Evolutionary conservation across 331 rosid genomes (phyloP).

Genomic region (Rosa hybrid): DNA sequence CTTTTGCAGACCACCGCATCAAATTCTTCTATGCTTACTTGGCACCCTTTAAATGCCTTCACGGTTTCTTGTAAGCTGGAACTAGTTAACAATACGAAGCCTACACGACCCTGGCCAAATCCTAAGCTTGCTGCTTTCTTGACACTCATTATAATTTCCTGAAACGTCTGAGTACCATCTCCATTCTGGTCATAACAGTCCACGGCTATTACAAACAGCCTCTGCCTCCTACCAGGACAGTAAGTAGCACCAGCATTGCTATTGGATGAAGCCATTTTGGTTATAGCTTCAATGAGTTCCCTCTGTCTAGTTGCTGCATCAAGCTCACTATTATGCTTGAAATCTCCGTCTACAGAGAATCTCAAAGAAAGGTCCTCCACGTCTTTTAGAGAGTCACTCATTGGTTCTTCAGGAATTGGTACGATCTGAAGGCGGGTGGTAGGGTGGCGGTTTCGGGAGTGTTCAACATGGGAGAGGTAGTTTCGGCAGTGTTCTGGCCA

Average conservation of each 20-base stretch:
- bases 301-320: conserved; percentile 67
- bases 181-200: conserved; percentile 64
- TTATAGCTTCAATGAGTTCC: conserved; percentile 73
- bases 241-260: conserved; percentile 40
- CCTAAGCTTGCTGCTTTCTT: conserved; percentile 46
- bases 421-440: conserved; percentile 58
- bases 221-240: conserved; percentile 68
- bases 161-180: conserved; percentile 41
- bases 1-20: conserved; percentile 73
- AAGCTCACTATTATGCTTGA: conserved; percentile 51
- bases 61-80: conserved; percentile 60
- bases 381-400: conserved; percentile 75
- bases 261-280: conserved; percentile 43
- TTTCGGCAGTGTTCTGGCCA: conserved; percentile 87
- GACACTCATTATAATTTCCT: conserved; percentile 39
- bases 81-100: conserved; percentile 59
- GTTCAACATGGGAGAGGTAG: conserved; percentile 77
- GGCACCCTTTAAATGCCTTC: conserved; percentile 49
- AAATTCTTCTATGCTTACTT: conserved; percentile 59
- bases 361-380: conserved; percentile 74
- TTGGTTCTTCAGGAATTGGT: conserved; percentile 69
- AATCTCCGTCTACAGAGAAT: conserved; percentile 70
- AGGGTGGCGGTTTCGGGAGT: conserved; percentile 57
- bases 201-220: conserved; percentile 59
- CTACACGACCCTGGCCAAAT: conserved; percentile 50